Conservation (phyloP, 2,329 filamentous ascomycete species). For the Gremmenia infestans region DNA sequence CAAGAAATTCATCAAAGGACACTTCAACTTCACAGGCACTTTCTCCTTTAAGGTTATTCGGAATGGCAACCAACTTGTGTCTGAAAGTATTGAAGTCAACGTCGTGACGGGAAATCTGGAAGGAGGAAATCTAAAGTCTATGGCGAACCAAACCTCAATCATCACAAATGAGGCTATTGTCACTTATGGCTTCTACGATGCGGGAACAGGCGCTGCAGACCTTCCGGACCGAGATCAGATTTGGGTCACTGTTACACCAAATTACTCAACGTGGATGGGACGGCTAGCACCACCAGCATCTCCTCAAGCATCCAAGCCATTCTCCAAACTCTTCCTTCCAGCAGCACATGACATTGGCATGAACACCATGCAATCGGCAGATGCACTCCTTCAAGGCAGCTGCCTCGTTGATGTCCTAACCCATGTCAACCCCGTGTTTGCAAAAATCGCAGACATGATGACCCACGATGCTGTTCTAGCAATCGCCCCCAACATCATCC, state of each 20-base stretch:
- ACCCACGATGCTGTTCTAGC: conserved; percentile 22
- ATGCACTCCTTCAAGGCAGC: conserved; percentile 34
- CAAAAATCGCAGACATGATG: conserved; percentile 23
- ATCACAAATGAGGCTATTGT: conserved; percentile 36
- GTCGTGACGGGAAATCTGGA: conserved; percentile 39
- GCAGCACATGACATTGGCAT: conserved; percentile 46
- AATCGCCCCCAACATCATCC: conserved; percentile 39
- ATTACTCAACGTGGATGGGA: conserved; percentile 41
- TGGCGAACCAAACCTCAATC: conserved; percentile 19
- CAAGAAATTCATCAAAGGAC: conserved; percentile 35
- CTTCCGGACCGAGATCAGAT: conserved; percentile 41
- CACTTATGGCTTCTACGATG: conserved; percentile 45
- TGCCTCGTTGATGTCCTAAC: conserved; percentile 29
- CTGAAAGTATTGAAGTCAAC: conserved; percentile 43
- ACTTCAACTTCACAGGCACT: conserved; percentile 40
- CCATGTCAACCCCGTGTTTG: conserved; percentile 19
- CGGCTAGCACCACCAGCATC: conserved; percentile 37
- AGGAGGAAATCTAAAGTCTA: conserved; percentile 32
- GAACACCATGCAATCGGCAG: conserved; percentile 43
- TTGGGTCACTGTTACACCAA: conserved; percentile 41
- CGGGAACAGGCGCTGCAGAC: conserved; percentile 39
- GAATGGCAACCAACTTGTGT: conserved; percentile 36
- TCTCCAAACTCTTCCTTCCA: conserved; percentile 41
- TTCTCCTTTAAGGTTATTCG: conserved; percentile 40
- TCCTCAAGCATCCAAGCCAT: conserved; percentile 36